phyloP scores from a whole-genome alignment of 2,329 filamentous ascomycete genomes.

The Aureobasidium sp. region DNA sequence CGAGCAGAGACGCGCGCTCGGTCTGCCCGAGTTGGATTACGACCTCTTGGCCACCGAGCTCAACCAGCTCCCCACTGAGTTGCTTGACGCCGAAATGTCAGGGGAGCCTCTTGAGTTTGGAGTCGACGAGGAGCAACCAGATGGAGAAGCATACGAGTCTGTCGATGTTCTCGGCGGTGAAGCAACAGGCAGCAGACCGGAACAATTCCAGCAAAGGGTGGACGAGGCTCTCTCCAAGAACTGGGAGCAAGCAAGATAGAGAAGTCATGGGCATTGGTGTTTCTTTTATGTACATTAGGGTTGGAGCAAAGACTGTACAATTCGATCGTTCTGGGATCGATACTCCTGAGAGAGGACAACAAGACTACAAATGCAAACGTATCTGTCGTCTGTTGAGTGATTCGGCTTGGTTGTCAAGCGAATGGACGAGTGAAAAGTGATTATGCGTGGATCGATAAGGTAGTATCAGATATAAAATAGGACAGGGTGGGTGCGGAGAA shows the following conservation, averaged over 20 bases:
- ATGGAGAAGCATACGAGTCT: not conserved
- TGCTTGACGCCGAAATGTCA: slow-evolving; percentile 22
- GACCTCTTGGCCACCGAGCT: slow-evolving; percentile 24
- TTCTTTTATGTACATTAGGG: slow-evolving; percentile 8
- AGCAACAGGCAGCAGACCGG: not conserved
- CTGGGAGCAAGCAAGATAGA: not conserved
- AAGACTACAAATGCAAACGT: too few relatives aligned
- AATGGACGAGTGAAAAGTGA: too few relatives aligned
- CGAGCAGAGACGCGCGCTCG: slow-evolving; percentile 54
- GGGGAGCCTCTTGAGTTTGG: slow-evolving; percentile 22
- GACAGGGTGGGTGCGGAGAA: slow-evolving; percentile 9
- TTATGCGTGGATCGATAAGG: not conserved
- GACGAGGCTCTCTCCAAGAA: not conserved
- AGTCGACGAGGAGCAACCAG: slow-evolving; percentile 7
- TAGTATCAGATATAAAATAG: not conserved
- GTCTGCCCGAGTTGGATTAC: slow-evolving; percentile 46
- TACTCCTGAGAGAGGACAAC: not conserved
- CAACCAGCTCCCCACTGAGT: not conserved
- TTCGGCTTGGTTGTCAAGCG: too few relatives aligned
- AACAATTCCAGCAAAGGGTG: slow-evolving; percentile 6
- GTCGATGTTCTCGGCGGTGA: not conserved
- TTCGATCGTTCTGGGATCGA: not conserved
- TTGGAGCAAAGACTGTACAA: slow-evolving; percentile 9
- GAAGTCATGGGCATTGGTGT: not conserved
- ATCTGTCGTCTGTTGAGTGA: too few relatives aligned